phyloP scores from a whole-genome alignment of 495 filamentous ascomycete species.

The Ascodesmis nigricans region DNA sequence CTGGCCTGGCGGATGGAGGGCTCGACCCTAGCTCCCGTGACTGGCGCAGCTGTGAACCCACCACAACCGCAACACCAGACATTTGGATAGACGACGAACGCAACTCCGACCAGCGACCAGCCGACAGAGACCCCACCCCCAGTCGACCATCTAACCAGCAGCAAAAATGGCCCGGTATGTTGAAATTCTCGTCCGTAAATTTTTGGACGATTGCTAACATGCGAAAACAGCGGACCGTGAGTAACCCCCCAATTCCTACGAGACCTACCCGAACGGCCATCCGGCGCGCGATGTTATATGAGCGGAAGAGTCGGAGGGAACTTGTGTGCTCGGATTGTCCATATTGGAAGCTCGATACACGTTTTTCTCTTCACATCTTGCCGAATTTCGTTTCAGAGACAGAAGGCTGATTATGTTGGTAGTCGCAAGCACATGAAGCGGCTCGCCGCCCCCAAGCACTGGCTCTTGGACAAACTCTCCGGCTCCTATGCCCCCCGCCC shows the following conservation, averaged over 20 bases:
- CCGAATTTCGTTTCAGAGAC: slow-evolving; percentile 1
- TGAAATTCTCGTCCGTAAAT: neutral
- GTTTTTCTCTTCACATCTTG: neutral
- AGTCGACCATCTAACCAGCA: slow-evolving; percentile 8
- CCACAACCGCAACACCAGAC: too few relatives aligned
- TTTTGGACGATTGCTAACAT: slow-evolving; percentile 5
- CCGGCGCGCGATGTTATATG: neutral
- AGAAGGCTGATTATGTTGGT: neutral
- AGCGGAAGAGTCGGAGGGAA: neutral
- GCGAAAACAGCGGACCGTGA: slow-evolving; percentile 18
- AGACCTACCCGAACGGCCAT: neutral
- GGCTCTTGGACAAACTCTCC: slow-evolving; percentile 98
- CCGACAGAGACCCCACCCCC: neutral
- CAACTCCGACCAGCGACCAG: slow-evolving; percentile 4
- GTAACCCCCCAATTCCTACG: slow-evolving; percentile 4
- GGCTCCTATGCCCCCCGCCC: slow-evolving; percentile 91
- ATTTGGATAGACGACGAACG: too few relatives aligned
- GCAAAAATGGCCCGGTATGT: slow-evolving; percentile 21
- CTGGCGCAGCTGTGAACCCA: too few relatives aligned
- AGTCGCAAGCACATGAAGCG: slow-evolving; percentile 99
- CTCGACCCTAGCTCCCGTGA: too few relatives aligned
- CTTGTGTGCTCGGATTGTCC: neutral
- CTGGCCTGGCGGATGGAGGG: too few relatives aligned
- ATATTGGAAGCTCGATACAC: neutral
- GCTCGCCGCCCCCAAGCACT: slow-evolving; percentile 93